Percentiles rank a stretch among this genome's conserved stretches.
Evolutionary conservation across 495 filamentous ascomycete genomes (phyloP).

Genomic region (Aspergillus diversus): DNA sequence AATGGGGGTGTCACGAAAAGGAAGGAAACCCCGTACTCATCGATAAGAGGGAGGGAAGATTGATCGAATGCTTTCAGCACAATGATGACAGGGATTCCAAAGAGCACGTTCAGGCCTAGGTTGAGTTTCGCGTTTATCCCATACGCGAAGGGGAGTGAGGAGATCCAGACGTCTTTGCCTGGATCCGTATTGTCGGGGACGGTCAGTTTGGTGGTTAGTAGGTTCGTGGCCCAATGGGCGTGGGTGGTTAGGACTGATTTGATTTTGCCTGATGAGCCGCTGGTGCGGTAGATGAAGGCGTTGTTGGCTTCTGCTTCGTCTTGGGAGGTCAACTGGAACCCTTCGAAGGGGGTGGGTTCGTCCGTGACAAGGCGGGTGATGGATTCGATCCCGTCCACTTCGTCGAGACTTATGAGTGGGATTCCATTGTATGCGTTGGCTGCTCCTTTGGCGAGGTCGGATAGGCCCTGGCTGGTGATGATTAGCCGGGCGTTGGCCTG

Average conservation of each 20-base stretch:
- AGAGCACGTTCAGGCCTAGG: conserved; percentile 28
- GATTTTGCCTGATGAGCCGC: conserved; percentile 28
- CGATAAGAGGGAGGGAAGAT: conserved; percentile 22
- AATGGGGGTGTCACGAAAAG: conserved; percentile 30
- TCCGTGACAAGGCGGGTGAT: not conserved
- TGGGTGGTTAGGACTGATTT: conserved; percentile 32
- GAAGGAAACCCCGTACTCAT: conserved; percentile 24
- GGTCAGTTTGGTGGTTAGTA: conserved; percentile 22
- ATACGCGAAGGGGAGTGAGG: conserved; percentile 27
- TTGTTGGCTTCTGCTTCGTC: conserved; percentile 8
- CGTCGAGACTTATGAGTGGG: conserved; percentile 11
- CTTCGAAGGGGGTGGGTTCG: conserved; percentile 1
- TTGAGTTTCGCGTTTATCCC: conserved; percentile 32
- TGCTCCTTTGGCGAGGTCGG: not conserved
- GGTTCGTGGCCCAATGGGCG: conserved; percentile 26
- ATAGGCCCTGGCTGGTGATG: conserved; percentile 11
- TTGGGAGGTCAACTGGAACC: conserved; percentile 2
- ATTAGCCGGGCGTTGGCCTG: conserved; percentile 16
- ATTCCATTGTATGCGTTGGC: not conserved
- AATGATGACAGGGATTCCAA: conserved; percentile 31
- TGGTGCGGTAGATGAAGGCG: conserved; percentile 31
- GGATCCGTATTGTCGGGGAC: conserved; percentile 26
- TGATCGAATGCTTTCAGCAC: conserved; percentile 21
- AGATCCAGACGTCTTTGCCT: conserved; percentile 24
- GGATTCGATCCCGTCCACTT: not conserved